Evolutionary conservation across 495 filamentous ascomycete species (phyloP).

Genomic region (Umbilicaria muhlenbergii): DNA sequence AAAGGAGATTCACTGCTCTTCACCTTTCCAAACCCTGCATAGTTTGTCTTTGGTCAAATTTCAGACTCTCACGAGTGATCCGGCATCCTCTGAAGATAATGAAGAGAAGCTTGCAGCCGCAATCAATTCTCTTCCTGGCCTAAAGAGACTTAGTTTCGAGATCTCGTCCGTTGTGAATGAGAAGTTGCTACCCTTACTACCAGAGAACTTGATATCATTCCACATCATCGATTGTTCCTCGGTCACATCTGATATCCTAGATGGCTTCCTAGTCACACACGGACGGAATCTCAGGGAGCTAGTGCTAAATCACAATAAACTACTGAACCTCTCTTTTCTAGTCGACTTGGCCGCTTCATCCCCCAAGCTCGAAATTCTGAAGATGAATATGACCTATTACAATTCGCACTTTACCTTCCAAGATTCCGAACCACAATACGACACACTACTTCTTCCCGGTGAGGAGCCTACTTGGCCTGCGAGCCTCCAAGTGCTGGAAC

Average conservation of each 20-base stretch:
- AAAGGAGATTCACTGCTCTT: constrained; percentile 34
- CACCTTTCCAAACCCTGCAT: constrained; percentile 40
- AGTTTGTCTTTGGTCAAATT: constrained; percentile 52
- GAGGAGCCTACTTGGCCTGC: constrained; percentile 64
- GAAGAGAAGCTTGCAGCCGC: constrained; percentile 38
- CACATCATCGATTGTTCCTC: constrained; percentile 62
- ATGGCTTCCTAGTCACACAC: constrained; percentile 41
- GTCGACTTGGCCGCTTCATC: constrained; percentile 42
- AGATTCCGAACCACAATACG: constrained; percentile 58
- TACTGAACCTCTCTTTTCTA: constrained; percentile 58
- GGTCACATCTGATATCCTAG: constrained; percentile 41
- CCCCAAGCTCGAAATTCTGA: constrained; percentile 48
- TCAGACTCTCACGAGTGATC: constrained; percentile 22
- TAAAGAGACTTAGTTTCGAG: constrained; percentile 50
- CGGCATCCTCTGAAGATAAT: constrained; percentile 12
- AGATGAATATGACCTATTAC: constrained; percentile 58
- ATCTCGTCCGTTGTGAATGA: constrained; percentile 49
- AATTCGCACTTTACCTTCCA: constrained; percentile 35
- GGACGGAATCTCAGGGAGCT: constrained; percentile 48
- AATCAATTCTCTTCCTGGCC: constrained; percentile 39
- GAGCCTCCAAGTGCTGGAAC: constrained; percentile 49
- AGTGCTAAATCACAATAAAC: constrained; percentile 57
- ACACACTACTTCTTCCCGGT: constrained; percentile 36
- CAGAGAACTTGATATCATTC: constrained; percentile 43
- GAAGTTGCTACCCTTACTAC: constrained; percentile 42